Base-by-base conservation (phyloP, 331 rosid genomes). In the Telfairia occidentalis region DNA sequence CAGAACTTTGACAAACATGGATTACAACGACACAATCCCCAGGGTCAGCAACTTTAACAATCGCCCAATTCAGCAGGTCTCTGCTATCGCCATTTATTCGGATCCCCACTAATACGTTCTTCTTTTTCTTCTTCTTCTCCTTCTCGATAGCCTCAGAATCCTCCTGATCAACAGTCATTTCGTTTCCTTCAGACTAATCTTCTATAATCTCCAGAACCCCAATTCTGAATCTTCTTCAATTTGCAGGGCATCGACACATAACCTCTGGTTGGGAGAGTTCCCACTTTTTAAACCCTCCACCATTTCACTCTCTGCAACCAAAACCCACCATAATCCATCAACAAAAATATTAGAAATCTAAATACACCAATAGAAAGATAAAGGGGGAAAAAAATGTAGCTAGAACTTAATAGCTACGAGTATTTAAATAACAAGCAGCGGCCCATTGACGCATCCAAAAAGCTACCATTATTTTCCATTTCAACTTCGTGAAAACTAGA, bases 41-140 rank as follows among this genome's bases (percentile, higher is more conserved):
- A 52, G 97, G 93, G 48, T 85, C 85, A 46, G 98, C 93, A 50
- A 92, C 89, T 78, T 92, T 88, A 45, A 82, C 84, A 50, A 95
- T 84, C 76, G 98, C 97, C 98, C 98, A 95, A 63, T 87, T 82
- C 11, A 95, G 87, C 13, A 95, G 85, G 16, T 91, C 89, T 76
- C 89, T 84, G 78, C 97, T 83, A 42, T 71, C 73, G 72, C 79
- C 65, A 80, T 90, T 94, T 1, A 92, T 82, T 63, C 78, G 82
- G 78, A 92, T 87, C 76, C 97, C 97, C 26, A 95, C 97, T 80
- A 91, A 74, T 75, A 95, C 78, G 26, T 76, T 76, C 45, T 76
- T 76, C 45, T 30, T 73, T 66, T 34, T 37, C 48, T 52, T 75
- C 52, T 66, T 40, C 73, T 23, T 66, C 15, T 64, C 21, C 49